Evolutionary conservation across 2,329 filamentous ascomycete genomes (phyloP).

Genomic region (Drechmeria coniospora): DNA sequence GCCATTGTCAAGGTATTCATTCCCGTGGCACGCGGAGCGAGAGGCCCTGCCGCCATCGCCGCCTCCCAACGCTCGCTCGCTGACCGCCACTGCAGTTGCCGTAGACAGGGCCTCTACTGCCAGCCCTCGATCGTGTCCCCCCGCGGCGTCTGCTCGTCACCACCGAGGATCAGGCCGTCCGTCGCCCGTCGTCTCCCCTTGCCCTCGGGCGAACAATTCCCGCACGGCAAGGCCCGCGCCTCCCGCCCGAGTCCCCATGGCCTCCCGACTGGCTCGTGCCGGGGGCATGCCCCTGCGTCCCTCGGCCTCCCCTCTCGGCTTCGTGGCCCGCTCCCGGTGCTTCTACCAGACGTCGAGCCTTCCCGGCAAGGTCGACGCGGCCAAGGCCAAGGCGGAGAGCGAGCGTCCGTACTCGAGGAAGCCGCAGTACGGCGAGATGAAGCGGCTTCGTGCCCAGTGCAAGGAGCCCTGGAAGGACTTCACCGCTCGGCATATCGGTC

Average conservation of each 20-base stretch:
- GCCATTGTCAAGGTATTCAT: no score
- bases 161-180: no score
- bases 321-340: conserved; percentile 5
- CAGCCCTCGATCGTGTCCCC: no score
- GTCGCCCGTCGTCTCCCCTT: no score
- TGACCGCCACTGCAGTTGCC: no score
- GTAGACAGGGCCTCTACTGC: no score
- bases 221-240: neutral
- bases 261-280: conserved; percentile 11
- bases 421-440: conserved; percentile 10
- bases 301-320: conserved; percentile 5
- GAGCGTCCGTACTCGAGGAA: conserved; percentile 9
- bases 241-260: conserved; percentile 7
- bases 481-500: conserved; percentile 74
- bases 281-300: conserved; percentile 9
- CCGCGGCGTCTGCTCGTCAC: no score
- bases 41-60: no score
- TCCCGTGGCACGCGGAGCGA: no score
- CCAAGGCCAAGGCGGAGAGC: conserved; percentile 5
- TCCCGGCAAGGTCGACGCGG: conserved; percentile 3
- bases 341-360: conserved; percentile 6
- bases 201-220: no score
- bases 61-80: no score
- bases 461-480: conserved; percentile 30
- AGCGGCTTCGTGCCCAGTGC: conserved; percentile 7